A percentile compares a stretch with the other conserved stretches of the same genome.
Conservation (phyloP, 495 filamentous ascomycete species). For the Penicillium dipodomyicola region DNA sequence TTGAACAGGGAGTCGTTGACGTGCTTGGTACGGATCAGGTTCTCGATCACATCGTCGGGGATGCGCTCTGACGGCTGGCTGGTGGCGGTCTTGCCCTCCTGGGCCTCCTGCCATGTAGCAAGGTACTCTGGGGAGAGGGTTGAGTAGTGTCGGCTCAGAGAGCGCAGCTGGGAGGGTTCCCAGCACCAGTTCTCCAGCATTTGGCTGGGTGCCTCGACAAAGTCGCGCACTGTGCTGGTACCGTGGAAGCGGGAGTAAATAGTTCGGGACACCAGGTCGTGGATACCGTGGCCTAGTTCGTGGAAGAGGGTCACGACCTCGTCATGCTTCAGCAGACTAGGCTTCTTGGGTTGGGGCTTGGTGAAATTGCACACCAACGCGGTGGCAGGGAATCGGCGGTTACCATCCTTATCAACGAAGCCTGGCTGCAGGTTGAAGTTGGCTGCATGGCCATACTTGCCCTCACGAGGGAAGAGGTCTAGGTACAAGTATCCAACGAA, state of each 20-base stretch:
- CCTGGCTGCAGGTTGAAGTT: slow-evolving; percentile 78
- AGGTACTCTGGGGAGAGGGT: slow-evolving; percentile 60
- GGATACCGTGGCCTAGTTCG: slow-evolving; percentile 73
- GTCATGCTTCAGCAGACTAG: slow-evolving; percentile 67
- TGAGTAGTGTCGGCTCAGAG: slow-evolving; percentile 65
- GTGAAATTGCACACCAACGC: slow-evolving; percentile 72
- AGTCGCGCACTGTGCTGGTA: slow-evolving; percentile 68
- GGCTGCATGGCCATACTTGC: slow-evolving; percentile 69
- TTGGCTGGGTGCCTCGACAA: slow-evolving; percentile 69
- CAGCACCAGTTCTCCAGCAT: slow-evolving; percentile 81
- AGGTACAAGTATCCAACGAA: slow-evolving; percentile 73
- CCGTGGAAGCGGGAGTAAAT: slow-evolving; percentile 72
- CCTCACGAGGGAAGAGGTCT: slow-evolving; percentile 63
- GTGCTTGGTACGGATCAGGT: slow-evolving; percentile 64
- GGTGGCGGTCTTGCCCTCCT: slow-evolving; percentile 34
- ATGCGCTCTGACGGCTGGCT: slow-evolving; percentile 49
- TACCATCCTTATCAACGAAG: slow-evolving; percentile 56
- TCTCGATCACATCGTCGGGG: slow-evolving; percentile 60
- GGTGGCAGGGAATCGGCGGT: slow-evolving; percentile 64
- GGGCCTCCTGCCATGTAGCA: slow-evolving; percentile 50
- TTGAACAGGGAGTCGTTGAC: slow-evolving; percentile 70
- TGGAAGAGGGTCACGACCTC: slow-evolving; percentile 73
- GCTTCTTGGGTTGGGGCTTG: slow-evolving; percentile 68
- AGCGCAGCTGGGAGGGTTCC: slow-evolving; percentile 63
- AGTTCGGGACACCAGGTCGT: slow-evolving; percentile 65